A percentile compares a stretch with the other conserved stretches of the same genome.
Conservation (phyloP, 106 monocot genomes). For the Dendrobium chrysotoxum region DNA sequence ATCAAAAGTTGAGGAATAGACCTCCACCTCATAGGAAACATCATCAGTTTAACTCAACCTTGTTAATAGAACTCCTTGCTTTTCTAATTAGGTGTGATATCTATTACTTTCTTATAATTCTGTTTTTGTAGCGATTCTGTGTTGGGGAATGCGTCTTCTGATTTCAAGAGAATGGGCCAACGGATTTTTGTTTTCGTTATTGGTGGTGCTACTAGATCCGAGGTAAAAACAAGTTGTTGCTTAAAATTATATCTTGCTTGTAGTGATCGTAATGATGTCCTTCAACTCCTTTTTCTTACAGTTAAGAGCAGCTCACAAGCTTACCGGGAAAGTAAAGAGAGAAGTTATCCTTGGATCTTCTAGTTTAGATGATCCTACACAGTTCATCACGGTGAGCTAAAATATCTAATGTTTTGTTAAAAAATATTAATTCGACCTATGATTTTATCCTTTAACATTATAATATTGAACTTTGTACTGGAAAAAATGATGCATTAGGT, state of each 20-base stretch:
- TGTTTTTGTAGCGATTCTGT: slow-evolving; percentile 56
- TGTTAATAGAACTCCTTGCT: background rate
- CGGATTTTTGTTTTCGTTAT: slow-evolving; percentile 67
- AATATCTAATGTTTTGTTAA: background rate
- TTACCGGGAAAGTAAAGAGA: slow-evolving; percentile 40
- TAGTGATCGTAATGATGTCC: background rate
- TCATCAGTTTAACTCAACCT: background rate
- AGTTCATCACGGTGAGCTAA: slow-evolving; percentile 34
- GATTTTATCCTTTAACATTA: background rate
- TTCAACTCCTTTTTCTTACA: background rate
- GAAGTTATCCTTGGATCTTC: slow-evolving; percentile 44
- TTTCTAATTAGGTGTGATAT: background rate
- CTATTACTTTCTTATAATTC: slow-evolving; percentile 5
- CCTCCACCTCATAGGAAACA: background rate
- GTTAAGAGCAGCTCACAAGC: slow-evolving; percentile 30
- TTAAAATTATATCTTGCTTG: background rate
- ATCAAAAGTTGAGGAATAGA: background rate
- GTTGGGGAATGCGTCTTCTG: slow-evolving; percentile 47
- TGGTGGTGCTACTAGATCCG: slow-evolving; percentile 63
- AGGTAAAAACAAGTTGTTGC: slow-evolving; percentile 12
- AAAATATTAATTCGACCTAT: background rate
- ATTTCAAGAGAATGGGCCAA: slow-evolving; percentile 68
- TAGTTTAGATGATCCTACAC: slow-evolving; percentile 43
- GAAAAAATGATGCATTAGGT: background rate
- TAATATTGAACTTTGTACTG: background rate